A percentile compares a stretch with the other conserved stretches of the same genome.
These are phyloP conservation scores for Puccinellia tenuiflora DNA, from an alignment of 176 grass and related monocot species.

Conservation along the genomic window DNA sequence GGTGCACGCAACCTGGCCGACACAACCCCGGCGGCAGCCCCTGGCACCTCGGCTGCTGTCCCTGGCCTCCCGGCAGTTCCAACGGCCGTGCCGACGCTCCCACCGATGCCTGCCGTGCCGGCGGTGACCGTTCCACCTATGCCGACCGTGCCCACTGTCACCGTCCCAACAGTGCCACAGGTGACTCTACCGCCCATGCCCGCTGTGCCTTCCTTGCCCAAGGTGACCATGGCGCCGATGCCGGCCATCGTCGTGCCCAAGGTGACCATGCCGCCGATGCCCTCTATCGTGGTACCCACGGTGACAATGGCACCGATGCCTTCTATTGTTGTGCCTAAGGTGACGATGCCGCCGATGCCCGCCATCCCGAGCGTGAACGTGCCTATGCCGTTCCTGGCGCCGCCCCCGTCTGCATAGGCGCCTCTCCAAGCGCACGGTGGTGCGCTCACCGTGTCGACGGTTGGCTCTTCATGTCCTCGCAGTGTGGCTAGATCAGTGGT, in stretches of 20 bases:
- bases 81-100: not conserved
- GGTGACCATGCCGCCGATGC: conserved; percentile 1
- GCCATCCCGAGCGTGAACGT: conserved; percentile 7
- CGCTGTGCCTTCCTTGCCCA: not conserved
- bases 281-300: not conserved
- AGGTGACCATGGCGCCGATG: not conserved
- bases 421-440: not conserved
- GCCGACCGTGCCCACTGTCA: not conserved
- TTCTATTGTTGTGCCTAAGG: not conserved
- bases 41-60: not conserved
- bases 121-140: not conserved
- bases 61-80: not conserved
- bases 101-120: not conserved
- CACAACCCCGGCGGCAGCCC: not conserved
- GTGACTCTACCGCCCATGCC: not conserved
- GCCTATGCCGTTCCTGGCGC: conserved; percentile 16
- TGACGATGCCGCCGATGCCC: not conserved
- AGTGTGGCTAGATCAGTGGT: not conserved
- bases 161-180: not conserved
- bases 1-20: not conserved
- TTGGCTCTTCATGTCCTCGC: not conserved
- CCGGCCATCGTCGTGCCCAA: not conserved
- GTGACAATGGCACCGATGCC: not conserved
- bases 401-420: conserved; percentile 8
- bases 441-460: not conserved